Evolutionary conservation across 2,329 filamentous ascomycete genomes (phyloP).

Genomic region (Bipolaris sorokiniana): DNA sequence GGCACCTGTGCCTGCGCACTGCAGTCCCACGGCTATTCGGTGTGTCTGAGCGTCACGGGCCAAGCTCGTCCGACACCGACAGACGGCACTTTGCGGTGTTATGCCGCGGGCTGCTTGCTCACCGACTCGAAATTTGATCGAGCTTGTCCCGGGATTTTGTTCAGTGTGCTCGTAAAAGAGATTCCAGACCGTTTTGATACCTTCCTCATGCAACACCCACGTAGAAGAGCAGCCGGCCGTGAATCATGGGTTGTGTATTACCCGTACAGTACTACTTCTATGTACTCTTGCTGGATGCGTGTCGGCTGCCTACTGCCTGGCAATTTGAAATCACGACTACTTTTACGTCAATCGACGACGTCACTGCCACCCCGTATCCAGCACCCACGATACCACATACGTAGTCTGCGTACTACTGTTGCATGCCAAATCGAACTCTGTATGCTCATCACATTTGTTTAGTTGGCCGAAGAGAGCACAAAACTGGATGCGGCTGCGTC

Average conservation of each 20-base stretch:
- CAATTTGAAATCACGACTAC: background rate
- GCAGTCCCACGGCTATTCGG: slow-evolving; percentile 4
- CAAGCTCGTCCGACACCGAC: background rate
- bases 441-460: slow-evolving; percentile 1
- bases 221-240: background rate
- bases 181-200: background rate
- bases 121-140: slow-evolving; percentile 12
- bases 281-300: background rate
- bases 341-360: slow-evolving; percentile 13
- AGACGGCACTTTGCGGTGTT: slow-evolving; percentile 7
- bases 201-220: background rate
- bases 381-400: too few relatives aligned
- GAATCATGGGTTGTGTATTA: slow-evolving; percentile 3
- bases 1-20: slow-evolving; percentile 4
- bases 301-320: background rate
- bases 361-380: background rate
- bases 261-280: too few relatives aligned
- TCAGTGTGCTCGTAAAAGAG: background rate
- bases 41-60: slow-evolving; percentile 7
- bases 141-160: background rate
- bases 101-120: background rate
- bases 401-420: background rate
- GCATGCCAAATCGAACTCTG: background rate
- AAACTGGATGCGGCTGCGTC: background rate
- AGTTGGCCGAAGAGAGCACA: slow-evolving; percentile 6